Base-by-base conservation (phyloP, 2,329 filamentous ascomycete genomes). In the Aspergillus neoniger region DNA sequence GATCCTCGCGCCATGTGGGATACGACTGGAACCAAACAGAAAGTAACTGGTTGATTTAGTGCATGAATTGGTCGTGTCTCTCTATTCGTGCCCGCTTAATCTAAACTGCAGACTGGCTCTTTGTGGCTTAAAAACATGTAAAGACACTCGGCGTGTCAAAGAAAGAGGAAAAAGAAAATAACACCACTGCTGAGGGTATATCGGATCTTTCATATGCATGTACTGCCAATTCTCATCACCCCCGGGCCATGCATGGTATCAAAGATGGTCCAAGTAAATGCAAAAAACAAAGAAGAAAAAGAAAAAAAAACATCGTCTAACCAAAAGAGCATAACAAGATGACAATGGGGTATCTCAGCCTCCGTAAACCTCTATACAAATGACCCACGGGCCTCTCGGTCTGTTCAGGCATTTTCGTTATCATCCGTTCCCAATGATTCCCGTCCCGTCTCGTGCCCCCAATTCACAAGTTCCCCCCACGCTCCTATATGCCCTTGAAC, bases 311-410 rank as follows among this genome's bases (percentile, higher is more conserved):
- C 3, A 53, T 41, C 47, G 50, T 64, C 53, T 63, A 61, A 36
- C 51, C 60, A 62, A 58, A 47, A 36, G 62, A 60, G 55, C 47
- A 60, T 21, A 56, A 51, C 60, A 30, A 43, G 52, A 55, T 55
- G 53, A 59, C 58, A 52, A 63, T 55, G 60, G 62, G 63, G 60
- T 63, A 63, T 64, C 63, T 64, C 60, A 58, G 61, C 60, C 55
- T 58, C 60, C 44, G 52, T 49, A 55, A 52, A 38, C 51, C 48
- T 59, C 54, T 63, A 61, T 63, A 61, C 51, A 58, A 54, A 38
- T n/a, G 14, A 39, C 21, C 52, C 52, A 28, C 21, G 32, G 23
- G 38, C 38, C 53, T 44, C n/a, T 21, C 25, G 25, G 15, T 30
- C 44, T n/a, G 44, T 30, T 25, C 44, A 25, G 5, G 43, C 19